Evolutionary conservation across 805 yeast species (phyloP).

Genomic region (Hanseniaspora vineae): DNA sequence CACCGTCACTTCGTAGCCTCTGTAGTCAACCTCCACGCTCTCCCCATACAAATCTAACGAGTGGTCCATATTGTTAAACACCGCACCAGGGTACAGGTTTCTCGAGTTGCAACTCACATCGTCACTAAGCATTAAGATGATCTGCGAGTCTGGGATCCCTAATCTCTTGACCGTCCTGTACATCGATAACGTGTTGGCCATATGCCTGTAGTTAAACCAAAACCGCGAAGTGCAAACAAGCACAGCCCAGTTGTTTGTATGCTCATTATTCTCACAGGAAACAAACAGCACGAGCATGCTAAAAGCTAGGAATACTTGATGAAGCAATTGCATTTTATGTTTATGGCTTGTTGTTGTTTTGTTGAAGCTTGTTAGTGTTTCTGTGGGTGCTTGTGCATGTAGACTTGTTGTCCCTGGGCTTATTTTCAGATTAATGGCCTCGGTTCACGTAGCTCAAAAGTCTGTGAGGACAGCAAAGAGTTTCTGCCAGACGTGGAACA

Average conservation of each 20-base stretch:
- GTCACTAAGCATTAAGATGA: constrained; percentile 89
- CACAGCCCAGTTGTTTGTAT: constrained; percentile 61
- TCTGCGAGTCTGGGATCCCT: constrained; percentile 97
- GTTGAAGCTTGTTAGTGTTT: too few species aligned
- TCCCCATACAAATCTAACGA: constrained; percentile 90
- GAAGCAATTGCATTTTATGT: too few species aligned
- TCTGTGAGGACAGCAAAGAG: too few species aligned
- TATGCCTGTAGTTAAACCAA: constrained; percentile 97
- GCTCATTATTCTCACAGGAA: neutral
- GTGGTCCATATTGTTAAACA: constrained; percentile 86
- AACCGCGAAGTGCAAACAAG: constrained; percentile 90
- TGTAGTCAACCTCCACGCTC: constrained; percentile 86
- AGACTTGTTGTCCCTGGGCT: too few species aligned
- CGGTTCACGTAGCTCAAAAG: too few species aligned
- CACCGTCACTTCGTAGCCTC: constrained; percentile 97
- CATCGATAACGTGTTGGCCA: constrained; percentile 91
- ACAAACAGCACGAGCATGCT: neutral
- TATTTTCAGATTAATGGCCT: too few species aligned
- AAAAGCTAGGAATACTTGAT: neutral
- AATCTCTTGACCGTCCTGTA: constrained; percentile 90
- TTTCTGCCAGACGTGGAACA: too few species aligned
- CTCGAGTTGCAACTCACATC: constrained; percentile 96
- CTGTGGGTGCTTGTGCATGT: too few species aligned
- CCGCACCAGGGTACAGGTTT: constrained; percentile 91
- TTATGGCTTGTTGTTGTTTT: too few species aligned